A percentile compares a stretch with the other conserved stretches of the same genome.
Conservation (phyloP, 495 filamentous ascomycete species). For the Tetracladium setigerum region DNA sequence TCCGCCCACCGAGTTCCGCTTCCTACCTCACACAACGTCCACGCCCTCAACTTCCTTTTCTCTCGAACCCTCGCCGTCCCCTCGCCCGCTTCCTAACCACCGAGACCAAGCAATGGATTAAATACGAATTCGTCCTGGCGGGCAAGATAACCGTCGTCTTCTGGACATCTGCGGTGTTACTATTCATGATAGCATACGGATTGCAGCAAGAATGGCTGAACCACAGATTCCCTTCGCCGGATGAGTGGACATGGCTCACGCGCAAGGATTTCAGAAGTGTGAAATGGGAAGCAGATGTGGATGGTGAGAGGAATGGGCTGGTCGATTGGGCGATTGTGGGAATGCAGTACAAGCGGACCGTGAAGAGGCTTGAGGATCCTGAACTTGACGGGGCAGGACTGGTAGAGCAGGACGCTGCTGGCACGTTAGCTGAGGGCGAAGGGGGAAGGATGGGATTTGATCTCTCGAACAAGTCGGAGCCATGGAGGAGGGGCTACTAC, state of each 20-base stretch:
- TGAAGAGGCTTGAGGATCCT: constrained; percentile 57
- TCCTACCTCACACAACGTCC: constrained; percentile 6
- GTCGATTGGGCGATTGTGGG: constrained; percentile 60
- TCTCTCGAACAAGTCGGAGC: constrained; percentile 63
- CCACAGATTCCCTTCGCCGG: constrained; percentile 63
- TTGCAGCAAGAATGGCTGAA: constrained; percentile 64
- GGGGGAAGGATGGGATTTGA: constrained; percentile 57
- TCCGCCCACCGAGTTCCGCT: constrained; percentile 15
- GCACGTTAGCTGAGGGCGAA: constrained; percentile 43
- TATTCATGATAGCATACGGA: constrained; percentile 46
- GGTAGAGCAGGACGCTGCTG: constrained; percentile 46
- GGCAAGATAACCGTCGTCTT: constrained; percentile 50
- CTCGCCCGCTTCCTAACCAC: constrained; percentile 70
- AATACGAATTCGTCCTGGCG: constrained; percentile 51
- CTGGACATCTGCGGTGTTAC: constrained; percentile 46
- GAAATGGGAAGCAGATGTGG: constrained; percentile 45
- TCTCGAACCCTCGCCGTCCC: constrained; percentile 45
- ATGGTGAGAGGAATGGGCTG: constrained; percentile 33
- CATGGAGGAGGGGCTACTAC: constrained; percentile 79
- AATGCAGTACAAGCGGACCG: constrained; percentile 40
- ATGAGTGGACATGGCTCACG: constrained; percentile 62
- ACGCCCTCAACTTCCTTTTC: constrained; percentile 78
- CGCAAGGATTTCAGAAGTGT: constrained; percentile 54
- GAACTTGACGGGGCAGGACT: constrained; percentile 60
- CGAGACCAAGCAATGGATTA: constrained; percentile 59